phyloP scores from a whole-genome alignment of 306 rosid genomes.

The Psophocarpus tetragonolobus region DNA sequence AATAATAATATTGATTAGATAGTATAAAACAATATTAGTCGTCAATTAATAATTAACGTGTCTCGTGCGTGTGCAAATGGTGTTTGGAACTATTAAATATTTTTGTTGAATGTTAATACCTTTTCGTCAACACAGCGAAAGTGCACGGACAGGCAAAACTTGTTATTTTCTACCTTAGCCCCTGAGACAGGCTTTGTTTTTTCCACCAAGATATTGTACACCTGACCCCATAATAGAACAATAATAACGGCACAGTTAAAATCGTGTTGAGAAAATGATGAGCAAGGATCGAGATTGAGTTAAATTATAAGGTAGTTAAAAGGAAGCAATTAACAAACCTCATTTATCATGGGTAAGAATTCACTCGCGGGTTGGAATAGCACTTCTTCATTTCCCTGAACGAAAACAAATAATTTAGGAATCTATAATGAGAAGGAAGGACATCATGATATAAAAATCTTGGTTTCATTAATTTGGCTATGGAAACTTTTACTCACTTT shows the following conservation, averaged over 20 bases:
- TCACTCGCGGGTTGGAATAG: constrained; percentile 78
- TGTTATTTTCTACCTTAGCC: constrained; percentile 84
- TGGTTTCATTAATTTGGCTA: constrained; percentile 13
- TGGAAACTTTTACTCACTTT: constrained; percentile 49
- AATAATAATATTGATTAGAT: neutral
- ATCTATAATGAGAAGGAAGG: neutral
- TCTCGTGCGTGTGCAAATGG: neutral
- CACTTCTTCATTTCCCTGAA: constrained; percentile 62
- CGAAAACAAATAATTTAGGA: constrained; percentile 11
- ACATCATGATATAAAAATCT: neutral
- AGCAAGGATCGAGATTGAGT: neutral
- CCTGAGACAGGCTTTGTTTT: constrained; percentile 74
- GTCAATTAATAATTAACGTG: neutral
- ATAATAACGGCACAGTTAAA: constrained; percentile 19
- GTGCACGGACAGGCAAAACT: constrained; percentile 89
- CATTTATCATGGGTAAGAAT: constrained; percentile 79
- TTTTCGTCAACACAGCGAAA: constrained; percentile 93
- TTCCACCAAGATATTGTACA: constrained; percentile 61
- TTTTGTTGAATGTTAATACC: constrained; percentile 43
- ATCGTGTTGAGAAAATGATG: neutral
- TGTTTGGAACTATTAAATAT: constrained; percentile 11
- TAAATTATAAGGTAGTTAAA: neutral
- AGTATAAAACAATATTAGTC: constrained; percentile 13
- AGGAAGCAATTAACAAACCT: constrained; percentile 52
- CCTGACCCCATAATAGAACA: constrained; percentile 42